These are phyloP conservation scores for Ustilago nuda DNA, from an alignment of 1,284 basidiomycete genomes.

Conservation along the genomic window DNA sequence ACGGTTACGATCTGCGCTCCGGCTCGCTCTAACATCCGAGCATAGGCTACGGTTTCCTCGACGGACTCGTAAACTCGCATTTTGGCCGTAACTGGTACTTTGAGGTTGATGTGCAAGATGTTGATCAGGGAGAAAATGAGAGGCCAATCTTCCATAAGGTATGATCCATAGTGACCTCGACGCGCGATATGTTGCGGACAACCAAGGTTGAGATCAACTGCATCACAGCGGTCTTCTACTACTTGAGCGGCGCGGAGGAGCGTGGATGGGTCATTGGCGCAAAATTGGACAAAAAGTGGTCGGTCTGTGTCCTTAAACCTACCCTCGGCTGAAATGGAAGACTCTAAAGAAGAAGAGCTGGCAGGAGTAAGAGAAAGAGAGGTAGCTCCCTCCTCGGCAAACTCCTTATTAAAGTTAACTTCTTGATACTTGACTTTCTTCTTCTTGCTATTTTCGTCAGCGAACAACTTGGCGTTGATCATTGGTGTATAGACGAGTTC, in stretches of 20 bases:
- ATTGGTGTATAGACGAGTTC: slow-evolving; percentile 93
- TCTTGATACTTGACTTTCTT: slow-evolving; percentile 48
- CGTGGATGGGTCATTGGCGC: slow-evolving; percentile 85
- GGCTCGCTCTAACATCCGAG: slow-evolving; percentile 91
- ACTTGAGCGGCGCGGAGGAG: slow-evolving; percentile 71
- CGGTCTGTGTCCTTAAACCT: slow-evolving; percentile 74
- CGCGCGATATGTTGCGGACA: slow-evolving; percentile 96
- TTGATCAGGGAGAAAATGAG: slow-evolving; percentile 71
- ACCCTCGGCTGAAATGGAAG: neutral
- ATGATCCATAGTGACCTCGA: slow-evolving; percentile 87
- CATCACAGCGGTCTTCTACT: slow-evolving; percentile 74
- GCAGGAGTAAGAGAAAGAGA: slow-evolving; percentile 8
- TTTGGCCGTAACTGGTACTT: slow-evolving; percentile 93
- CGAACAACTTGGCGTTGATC: slow-evolving; percentile 94
- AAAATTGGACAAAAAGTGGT: slow-evolving; percentile 91
- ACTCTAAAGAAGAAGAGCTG: neutral
- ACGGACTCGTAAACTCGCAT: slow-evolving; percentile 89
- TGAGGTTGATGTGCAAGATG: slow-evolving; percentile 78
- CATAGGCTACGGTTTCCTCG: slow-evolving; percentile 90
- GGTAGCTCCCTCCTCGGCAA: slow-evolving; percentile 55
- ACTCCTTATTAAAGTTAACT: slow-evolving; percentile 51
- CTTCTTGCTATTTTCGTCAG: slow-evolving; percentile 57
- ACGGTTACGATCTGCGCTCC: slow-evolving; percentile 95
- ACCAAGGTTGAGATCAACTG: slow-evolving; percentile 88
- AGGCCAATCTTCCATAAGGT: slow-evolving; percentile 94